phyloP scores from a whole-genome alignment of 768 basidiomycete species.

The Neoboletus magnificus region DNA sequence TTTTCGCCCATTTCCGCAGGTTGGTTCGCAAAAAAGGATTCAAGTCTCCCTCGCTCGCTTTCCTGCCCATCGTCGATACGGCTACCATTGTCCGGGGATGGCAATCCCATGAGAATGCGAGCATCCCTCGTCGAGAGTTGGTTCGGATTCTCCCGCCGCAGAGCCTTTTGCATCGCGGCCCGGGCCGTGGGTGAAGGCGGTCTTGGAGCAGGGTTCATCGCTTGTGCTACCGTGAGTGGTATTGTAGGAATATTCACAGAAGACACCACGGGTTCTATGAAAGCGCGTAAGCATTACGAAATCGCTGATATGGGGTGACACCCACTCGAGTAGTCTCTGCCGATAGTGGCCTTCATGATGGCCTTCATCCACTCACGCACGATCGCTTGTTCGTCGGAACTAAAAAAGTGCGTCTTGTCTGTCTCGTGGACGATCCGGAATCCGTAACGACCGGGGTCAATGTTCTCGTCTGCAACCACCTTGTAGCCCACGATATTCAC shows the following conservation, averaged over 20 bases:
- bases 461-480: conserved; percentile 88
- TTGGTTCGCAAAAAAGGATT: conserved; percentile 55
- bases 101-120: conserved; percentile 66
- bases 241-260: conserved; percentile 97
- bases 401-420: conserved; percentile 88
- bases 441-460: conserved; percentile 89
- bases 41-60: conserved; percentile 47
- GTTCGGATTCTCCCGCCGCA: conserved; percentile 81
- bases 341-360: conserved; percentile 98
- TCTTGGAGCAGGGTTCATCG: conserved; percentile 93
- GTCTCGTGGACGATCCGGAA: conserved; percentile 91
- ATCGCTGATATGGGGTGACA: conserved; percentile 5
- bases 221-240: conserved; percentile 89
- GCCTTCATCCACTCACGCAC: conserved; percentile 99
- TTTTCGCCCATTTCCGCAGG: conserved; percentile 20
- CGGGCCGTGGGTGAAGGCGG: conserved; percentile 90
- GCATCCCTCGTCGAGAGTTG: conserved; percentile 80
- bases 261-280: conserved; percentile 85
- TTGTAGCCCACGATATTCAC: conserved; percentile 90
- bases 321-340: conserved; percentile 86
- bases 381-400: conserved; percentile 78
- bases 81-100: conserved; percentile 24
- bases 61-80: conserved; percentile 25
- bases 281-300: neutral
- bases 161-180: conserved; percentile 82